Evolutionary conservation across 2,329 filamentous ascomycete species (phyloP).

Genomic region (Aspergillus carbonarius): DNA sequence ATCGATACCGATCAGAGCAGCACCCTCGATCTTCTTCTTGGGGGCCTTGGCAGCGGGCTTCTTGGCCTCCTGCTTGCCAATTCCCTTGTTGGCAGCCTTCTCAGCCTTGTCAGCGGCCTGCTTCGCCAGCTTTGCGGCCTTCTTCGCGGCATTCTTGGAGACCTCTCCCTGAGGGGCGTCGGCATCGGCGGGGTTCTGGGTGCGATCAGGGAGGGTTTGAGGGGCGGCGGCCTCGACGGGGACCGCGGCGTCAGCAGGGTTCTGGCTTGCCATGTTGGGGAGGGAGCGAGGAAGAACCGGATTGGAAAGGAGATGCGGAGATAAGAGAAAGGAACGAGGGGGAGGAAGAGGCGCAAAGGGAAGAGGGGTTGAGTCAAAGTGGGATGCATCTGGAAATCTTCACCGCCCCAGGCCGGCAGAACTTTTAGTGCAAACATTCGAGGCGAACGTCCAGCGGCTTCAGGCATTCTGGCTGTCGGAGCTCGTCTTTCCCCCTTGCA

Average conservation of each 20-base stretch:
- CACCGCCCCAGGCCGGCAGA: slow-evolving; percentile 45
- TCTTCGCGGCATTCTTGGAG: slow-evolving; percentile 33
- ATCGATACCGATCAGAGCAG: slow-evolving; percentile 80
- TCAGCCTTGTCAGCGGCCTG: slow-evolving; percentile 34
- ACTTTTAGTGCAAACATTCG: slow-evolving; percentile 36
- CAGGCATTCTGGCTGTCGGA: slow-evolving; percentile 24
- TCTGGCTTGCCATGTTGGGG: slow-evolving; percentile 34
- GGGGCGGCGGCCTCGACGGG: slow-evolving; percentile 25
- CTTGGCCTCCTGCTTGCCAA: slow-evolving; percentile 47
- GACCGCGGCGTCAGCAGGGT: slow-evolving; percentile 28
- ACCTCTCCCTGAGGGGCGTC: slow-evolving; percentile 32
- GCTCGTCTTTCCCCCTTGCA: slow-evolving; percentile 29
- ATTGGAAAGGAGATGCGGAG: slow-evolving; percentile 20
- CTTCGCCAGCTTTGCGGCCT: slow-evolving; percentile 24
- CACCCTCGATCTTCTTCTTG: slow-evolving; percentile 59
- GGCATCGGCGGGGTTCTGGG: slow-evolving; percentile 40
- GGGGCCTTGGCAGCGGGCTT: slow-evolving; percentile 41
- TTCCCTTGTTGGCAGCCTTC: slow-evolving; percentile 47
- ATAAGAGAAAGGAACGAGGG: slow-evolving; percentile 17
- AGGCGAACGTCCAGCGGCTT: slow-evolving; percentile 11
- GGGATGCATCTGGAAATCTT: slow-evolving; percentile 36
- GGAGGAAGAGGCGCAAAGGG: slow-evolving; percentile 5
- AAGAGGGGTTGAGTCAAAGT: slow-evolving; percentile 33
- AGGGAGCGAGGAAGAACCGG: slow-evolving; percentile 14
- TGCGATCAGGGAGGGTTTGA: slow-evolving; percentile 42